Evolutionary conservation across 2,329 filamentous ascomycete genomes (phyloP), one percentile per base, ranked within the genome.

Genomic region (Aspergillus persii): DNA sequence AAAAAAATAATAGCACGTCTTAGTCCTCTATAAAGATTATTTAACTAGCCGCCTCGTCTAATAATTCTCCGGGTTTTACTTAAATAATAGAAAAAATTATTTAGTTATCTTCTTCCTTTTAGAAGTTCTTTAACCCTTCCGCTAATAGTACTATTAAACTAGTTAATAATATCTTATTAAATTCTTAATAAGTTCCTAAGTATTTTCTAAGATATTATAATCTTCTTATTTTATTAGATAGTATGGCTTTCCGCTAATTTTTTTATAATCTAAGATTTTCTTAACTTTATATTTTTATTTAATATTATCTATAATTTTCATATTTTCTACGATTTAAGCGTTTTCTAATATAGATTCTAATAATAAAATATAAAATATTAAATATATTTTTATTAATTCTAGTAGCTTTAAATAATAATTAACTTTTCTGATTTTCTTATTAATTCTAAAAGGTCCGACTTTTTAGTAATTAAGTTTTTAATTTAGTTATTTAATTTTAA

Each of bases 101-200:
- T 4, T 27, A 47, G 23, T 5, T 46, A 46, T n/a, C 12, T 47
- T 27, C 26, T 23, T 23, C n/a, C 23, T 47, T 47, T 47, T 47
- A 47, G 44, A 18, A 8, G 44, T 6, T 11, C 9, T 47, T 47
- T 18, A 23, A 47, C 23, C 11, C 9, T 47, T 11, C 33, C 8
- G 11, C 33, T 50, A 50, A n/a, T 50, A 50, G 18, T 50, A 50
- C 18, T 50, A n/a, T 31, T 31, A 31, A 31, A 50, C 29, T 30
- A 29, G 15, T 30, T 31, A n/a, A n/a, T 29, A 27, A 15, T 31
- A 50, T n/a, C 12, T 31, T 50, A 31, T 50, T 50, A 50, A 15
- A 31, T 50, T 29, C 49, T 50, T 50, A 50, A 50, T 50, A 50
- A 31, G 29, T 50, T n/a, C n/a, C n/a, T n/a, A n/a, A n/a, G n/a